Evolutionary conservation across 345 rosid species (phyloP), one percentile per base, ranked within the genome.

Genomic region (Moricandia arvensis): DNA sequence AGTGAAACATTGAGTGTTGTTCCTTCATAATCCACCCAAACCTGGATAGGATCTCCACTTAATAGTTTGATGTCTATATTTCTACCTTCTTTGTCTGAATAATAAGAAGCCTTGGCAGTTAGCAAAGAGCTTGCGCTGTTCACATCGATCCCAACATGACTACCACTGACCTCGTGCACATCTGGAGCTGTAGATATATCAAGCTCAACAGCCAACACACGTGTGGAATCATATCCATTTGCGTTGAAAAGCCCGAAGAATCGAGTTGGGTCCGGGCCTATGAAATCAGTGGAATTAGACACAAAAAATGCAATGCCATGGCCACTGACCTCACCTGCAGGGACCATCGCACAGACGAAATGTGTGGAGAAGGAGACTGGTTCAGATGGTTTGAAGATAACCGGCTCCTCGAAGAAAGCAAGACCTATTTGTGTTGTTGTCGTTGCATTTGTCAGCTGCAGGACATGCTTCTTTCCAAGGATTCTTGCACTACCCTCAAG

Each of bases 11-110:
- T 61, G 62, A 87, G 72, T 43, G 75, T 63, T 72, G 73, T 82
- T 53, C 75, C 75, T 77, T 70, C 80, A 59, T 87, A 91, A 8
- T 88, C 94, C 18, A 91, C 77, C 90, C 93, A 89, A 16, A 78
- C 77, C 71, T 87, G 91, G 45, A 87, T 85, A 10, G 84, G 84
- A 5, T 76, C 34, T 0, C 82, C 86, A 66, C 86, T 83, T 2
- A 51, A 49, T n/a, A 91, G 84, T 26, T 53, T 43, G 41, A 88
- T 49, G 66, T 72, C 80, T 35, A 11, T 71, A 12, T 69, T 31
- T 35, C 41, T 72, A 37, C 74, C 71, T 29, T 71, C 75, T 16
- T 41, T 18, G 16, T 75, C 73, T n/a, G 72, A 82, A 63, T 61
- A 76, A 43, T 87, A 91, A 9, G 80, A 73, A 5, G 89, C 85